These are phyloP conservation scores for Mycosphaerelloides madeirae DNA, from an alignment of 2,329 filamentous ascomycete species.

Conservation along the genomic window DNA sequence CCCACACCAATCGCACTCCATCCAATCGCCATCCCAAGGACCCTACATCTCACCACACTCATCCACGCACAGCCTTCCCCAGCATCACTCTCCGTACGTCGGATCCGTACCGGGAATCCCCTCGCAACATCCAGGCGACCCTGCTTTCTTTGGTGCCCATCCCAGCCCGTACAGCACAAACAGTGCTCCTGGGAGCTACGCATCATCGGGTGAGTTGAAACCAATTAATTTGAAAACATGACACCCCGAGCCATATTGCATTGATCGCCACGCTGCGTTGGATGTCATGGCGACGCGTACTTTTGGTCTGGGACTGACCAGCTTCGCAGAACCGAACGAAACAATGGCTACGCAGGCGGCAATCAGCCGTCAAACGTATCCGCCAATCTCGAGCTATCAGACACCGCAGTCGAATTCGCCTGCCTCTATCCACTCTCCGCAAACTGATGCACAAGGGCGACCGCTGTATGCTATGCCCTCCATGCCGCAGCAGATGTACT, in stretches of 20 bases:
- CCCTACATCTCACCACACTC: conserved; percentile 66
- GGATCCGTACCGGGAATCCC: conserved; percentile 58
- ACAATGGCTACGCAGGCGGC: conserved; percentile 60
- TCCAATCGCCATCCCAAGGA: conserved; percentile 53
- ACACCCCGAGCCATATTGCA: conserved; percentile 17
- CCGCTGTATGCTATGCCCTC: conserved; percentile 83
- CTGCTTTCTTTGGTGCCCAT: conserved; percentile 71
- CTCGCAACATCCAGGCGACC: conserved; percentile 61
- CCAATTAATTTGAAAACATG: conserved; percentile 15
- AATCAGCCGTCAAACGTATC: conserved; percentile 66
- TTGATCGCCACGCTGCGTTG: conserved; percentile 12
- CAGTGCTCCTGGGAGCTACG: conserved; percentile 76
- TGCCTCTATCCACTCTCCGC: conserved; percentile 84
- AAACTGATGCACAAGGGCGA: conserved; percentile 81
- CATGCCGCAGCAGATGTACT: conserved; percentile 81
- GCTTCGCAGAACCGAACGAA: conserved; percentile 65
- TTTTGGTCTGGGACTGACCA: conserved; percentile 44
- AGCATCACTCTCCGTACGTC: conserved; percentile 60
- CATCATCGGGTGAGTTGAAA: conserved; percentile 69
- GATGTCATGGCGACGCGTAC: conserved; percentile 17
- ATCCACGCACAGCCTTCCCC: conserved; percentile 51
- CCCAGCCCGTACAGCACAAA: conserved; percentile 78
- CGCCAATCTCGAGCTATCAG: conserved; percentile 74
- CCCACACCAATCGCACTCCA: conserved; percentile 55
- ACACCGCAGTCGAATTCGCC: conserved; percentile 94